Percentiles rank a stretch among this genome's conserved stretches.
phyloP scores from a whole-genome alignment of 2,329 filamentous ascomycete genomes.

The Blumeria hordei region DNA sequence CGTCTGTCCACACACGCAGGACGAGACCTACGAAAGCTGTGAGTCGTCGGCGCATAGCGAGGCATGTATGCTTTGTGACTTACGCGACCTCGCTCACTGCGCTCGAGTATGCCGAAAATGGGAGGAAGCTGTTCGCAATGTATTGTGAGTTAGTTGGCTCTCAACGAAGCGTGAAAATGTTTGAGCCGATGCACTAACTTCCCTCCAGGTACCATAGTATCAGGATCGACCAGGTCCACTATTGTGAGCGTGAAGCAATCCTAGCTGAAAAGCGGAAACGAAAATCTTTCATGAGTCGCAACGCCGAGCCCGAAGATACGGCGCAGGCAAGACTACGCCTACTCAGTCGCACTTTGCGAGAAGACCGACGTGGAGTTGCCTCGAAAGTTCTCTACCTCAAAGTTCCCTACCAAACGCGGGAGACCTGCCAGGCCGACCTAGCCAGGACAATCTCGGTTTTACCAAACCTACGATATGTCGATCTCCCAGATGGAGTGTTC shows the following conservation, averaged over 20 bases:
- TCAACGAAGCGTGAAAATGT: background rate
- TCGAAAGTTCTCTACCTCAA: constrained; percentile 56
- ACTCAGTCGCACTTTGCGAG: constrained; percentile 59
- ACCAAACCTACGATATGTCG: constrained; percentile 68
- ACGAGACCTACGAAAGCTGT: constrained; percentile 58
- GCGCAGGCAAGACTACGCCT: constrained; percentile 52
- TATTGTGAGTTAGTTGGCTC: constrained; percentile 30
- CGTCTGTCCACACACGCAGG: constrained; percentile 61
- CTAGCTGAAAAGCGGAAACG: constrained; percentile 59
- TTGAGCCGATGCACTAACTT: constrained; percentile 2
- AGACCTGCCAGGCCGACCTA: constrained; percentile 62
- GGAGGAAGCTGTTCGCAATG: constrained; percentile 26
- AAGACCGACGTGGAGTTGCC: constrained; percentile 42
- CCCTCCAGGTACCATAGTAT: constrained; percentile 54
- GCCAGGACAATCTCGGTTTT: constrained; percentile 68
- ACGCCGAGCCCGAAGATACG: constrained; percentile 59
- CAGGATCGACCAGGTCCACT: constrained; percentile 82
- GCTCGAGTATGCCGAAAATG: constrained; percentile 51
- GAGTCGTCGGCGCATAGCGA: constrained; percentile 59
- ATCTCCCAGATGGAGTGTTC: constrained; percentile 60
- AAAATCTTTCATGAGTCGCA: constrained; percentile 46
- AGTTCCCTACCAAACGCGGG: constrained; percentile 76
- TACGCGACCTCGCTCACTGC: constrained; percentile 68
- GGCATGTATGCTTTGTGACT: constrained; percentile 80
- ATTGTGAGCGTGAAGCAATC: constrained; percentile 67